Percentiles rank a stretch among this genome's conserved stretches.
phyloP scores from a whole-genome alignment of 2,329 filamentous ascomycete species.

The Gliomastix tumulicola region DNA sequence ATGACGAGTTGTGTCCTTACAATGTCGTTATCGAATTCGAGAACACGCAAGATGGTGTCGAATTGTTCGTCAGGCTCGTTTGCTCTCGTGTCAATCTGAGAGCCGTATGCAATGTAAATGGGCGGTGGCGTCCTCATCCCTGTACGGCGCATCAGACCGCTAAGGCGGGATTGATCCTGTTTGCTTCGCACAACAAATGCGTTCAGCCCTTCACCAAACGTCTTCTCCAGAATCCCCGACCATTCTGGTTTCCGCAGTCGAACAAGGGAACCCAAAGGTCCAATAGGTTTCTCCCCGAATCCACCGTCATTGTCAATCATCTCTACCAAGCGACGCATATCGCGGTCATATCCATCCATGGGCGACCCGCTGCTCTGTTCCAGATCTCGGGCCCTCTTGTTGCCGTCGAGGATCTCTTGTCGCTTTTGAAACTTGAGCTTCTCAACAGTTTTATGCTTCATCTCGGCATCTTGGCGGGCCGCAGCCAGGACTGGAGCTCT shows the following conservation, averaged over 20 bases:
- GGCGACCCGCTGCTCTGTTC: conserved; percentile 47
- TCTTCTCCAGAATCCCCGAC: conserved; percentile 74
- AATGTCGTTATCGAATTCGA: conserved; percentile 75
- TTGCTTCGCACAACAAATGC: conserved; percentile 78
- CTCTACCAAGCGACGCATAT: conserved; percentile 56
- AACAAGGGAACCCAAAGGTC: conserved; percentile 75
- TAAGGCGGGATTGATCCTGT: conserved; percentile 64
- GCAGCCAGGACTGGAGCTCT: too few species aligned
- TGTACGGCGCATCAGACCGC: conserved; percentile 53
- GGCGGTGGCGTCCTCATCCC: conserved; percentile 41
- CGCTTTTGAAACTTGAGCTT: conserved; percentile 33
- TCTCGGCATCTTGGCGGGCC: not conserved
- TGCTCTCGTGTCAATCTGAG: conserved; percentile 22
- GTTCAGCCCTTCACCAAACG: conserved; percentile 62
- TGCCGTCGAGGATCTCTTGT: conserved; percentile 44
- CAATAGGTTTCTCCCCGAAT: conserved; percentile 69
- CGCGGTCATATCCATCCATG: conserved; percentile 56
- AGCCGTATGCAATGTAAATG: conserved; percentile 28
- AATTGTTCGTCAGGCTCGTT: conserved; percentile 68
- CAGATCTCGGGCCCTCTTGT: conserved; percentile 42
- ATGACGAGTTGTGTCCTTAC: conserved; percentile 82
- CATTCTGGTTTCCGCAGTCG: conserved; percentile 73
- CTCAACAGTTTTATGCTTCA: not conserved
- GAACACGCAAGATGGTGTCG: conserved; percentile 70
- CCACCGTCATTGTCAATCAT: conserved; percentile 61